phyloP scores from a whole-genome alignment of 345 rosid species.

The Alliaria petiolata region DNA sequence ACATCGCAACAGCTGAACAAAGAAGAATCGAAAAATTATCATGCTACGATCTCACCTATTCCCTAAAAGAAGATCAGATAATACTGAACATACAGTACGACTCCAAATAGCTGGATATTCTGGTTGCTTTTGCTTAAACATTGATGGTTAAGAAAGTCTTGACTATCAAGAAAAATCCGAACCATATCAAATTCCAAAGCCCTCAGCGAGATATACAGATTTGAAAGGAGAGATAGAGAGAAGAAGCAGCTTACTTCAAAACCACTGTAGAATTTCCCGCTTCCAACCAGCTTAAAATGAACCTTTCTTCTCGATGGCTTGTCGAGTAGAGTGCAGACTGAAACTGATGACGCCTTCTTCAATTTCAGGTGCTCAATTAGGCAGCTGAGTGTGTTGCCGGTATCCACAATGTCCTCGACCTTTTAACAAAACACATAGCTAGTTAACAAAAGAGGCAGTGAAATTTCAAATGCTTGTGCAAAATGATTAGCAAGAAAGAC shows the following conservation, averaged over 20 bases:
- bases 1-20: neutral
- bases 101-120: neutral
- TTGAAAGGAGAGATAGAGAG: neutral
- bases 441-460: too few species aligned
- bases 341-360: constrained; percentile 72
- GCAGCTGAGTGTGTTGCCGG: constrained; percentile 68
- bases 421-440: constrained; percentile 22
- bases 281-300: constrained; percentile 57
- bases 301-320: constrained; percentile 70
- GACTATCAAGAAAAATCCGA: too few species aligned
- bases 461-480: neutral
- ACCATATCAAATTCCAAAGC: too few species aligned
- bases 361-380: constrained; percentile 52
- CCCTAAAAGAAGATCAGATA: neutral
- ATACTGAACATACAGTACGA: neutral
- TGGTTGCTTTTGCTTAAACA: neutral
- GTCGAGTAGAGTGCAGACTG: constrained; percentile 80
- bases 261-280: constrained; percentile 78
- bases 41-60: neutral
- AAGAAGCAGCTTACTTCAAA: constrained; percentile 52
- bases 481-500: neutral
- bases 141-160: neutral
- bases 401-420: constrained; percentile 97
- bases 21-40: neutral
- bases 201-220: neutral